Conservation (phyloP, 2,329 filamentous ascomycete genomes). For the Knufia petricola region DNA sequence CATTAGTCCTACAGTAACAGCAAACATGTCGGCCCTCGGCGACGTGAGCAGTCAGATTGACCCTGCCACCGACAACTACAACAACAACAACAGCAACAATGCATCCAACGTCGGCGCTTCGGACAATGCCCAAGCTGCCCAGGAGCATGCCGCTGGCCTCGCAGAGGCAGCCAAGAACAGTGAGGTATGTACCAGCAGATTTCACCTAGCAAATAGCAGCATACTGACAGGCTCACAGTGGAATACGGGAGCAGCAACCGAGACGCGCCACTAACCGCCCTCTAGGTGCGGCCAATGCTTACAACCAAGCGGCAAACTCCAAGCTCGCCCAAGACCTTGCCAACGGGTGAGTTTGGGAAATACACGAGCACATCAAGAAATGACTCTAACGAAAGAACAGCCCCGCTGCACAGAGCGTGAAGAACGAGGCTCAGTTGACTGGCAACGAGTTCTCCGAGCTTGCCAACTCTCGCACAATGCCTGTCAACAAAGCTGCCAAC, state of each 20-base stretch:
- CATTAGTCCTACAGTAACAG: no score
- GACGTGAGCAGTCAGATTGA: slow-evolving; percentile 6
- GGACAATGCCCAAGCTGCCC: background rate
- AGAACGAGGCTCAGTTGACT: slow-evolving; percentile 47
- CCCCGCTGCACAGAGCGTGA: slow-evolving; percentile 48
- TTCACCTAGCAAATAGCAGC: no score
- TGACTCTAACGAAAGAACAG: slow-evolving; percentile 20
- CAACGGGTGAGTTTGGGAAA: slow-evolving; percentile 19
- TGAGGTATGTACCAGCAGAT: slow-evolving; percentile 3
- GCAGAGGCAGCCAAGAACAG: background rate
- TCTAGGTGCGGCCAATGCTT: slow-evolving; percentile 40
- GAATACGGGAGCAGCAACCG: background rate
- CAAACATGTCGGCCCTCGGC: background rate
- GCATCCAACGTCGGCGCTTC: no score
- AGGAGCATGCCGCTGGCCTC: slow-evolving; percentile 4
- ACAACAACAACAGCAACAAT: background rate
- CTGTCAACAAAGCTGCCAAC: slow-evolving; percentile 46
- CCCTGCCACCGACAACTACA: background rate
- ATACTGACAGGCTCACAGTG: background rate
- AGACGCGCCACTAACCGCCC: background rate
- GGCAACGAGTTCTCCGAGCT: slow-evolving; percentile 50
- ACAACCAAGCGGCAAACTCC: slow-evolving; percentile 41
- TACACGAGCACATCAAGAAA: background rate
- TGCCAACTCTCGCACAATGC: slow-evolving; percentile 44
- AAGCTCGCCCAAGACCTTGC: slow-evolving; percentile 38